Conservation (phyloP, 139 green algal species). For the Micractinium sp. region DNA sequence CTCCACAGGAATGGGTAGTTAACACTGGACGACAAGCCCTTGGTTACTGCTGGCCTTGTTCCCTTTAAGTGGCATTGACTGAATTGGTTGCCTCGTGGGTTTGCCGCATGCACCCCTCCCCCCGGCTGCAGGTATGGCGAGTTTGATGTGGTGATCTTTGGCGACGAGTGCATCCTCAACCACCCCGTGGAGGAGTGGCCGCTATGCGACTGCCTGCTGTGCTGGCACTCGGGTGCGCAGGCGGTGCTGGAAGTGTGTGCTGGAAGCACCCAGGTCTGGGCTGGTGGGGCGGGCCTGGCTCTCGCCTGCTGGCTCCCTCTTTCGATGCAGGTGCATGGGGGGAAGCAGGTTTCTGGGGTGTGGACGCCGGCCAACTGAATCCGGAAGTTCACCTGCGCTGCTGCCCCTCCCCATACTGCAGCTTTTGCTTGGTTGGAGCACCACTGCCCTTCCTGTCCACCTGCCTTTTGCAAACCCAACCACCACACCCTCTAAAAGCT, state of each 20-base stretch:
- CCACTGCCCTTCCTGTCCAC: no score
- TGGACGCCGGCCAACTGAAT: no score
- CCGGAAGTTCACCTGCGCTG: no score
- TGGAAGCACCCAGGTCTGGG: not conserved
- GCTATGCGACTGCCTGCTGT: conserved; percentile 85
- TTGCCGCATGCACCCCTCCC: not conserved
- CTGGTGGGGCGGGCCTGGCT: not conserved
- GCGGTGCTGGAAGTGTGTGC: not conserved
- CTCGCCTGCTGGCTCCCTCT: not conserved
- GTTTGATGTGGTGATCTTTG: conserved; percentile 90
- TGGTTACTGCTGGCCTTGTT: no score
- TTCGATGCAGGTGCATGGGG: not conserved
- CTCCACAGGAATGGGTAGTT: no score
- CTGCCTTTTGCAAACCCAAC: not conserved
- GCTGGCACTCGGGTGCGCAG: conserved; percentile 81
- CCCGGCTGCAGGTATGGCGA: conserved; percentile 55
- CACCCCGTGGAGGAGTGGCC: conserved; percentile 93
- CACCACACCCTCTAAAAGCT: not conserved
- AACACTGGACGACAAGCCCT: no score
- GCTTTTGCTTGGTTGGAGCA: no score
- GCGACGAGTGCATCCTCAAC: conserved; percentile 90
- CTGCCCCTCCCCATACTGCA: no score
- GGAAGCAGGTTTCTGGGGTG: not conserved
- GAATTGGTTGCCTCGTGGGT: no score
- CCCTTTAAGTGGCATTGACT: no score